Evolutionary conservation across 768 basidiomycete species (phyloP), one percentile per base, ranked within the genome.

Genomic region (Termitomyces bulborhizus): DNA sequence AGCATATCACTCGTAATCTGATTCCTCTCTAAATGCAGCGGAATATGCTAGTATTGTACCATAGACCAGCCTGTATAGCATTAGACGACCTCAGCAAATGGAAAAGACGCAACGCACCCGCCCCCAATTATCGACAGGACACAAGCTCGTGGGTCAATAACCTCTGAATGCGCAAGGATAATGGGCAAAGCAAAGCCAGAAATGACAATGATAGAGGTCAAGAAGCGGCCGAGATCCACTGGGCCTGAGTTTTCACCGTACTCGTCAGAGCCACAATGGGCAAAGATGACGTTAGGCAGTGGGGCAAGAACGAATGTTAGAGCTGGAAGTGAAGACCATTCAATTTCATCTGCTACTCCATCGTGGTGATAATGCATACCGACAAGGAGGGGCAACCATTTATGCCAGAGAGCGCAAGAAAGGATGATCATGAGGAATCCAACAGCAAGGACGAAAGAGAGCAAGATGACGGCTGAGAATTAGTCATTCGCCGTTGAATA

Each of bases 381-480:
- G 60, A 98, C 96, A 60, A 98, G 80, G 49, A 99, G 78, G 34
- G 97, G 97, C 21, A 98, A 78, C 97, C 97, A 99, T 69, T 99
- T 99, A 13, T 84, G 74, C 87, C 88, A 98, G 31, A 98, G 75
- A 6, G 97, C 97, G 68, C 97, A 98, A 1, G 93, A 93, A 24
- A 99, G 85, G 69, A 99, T 99, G 66, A 98, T 91, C 66, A 98
- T 83, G 55, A 99, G 75, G 76, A 99, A 99, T n/a, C 97, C 97
- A 15, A 96, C 81, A 6, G 97, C 97, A 48, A 99, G 86, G 51
- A 98, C 92, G 73, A 99, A 98, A 1, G 97, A 95, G 45, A 99
- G 85, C 51, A 98, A 79, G 63, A 98, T 94, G 60, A 98, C 94
- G 66, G 93, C 95, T 98, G 67, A 46, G 16, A 6, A 50, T 40